Base-by-base conservation (phyloP, 1,139 yeast species). In the Yamadazyma sp. region DNA sequence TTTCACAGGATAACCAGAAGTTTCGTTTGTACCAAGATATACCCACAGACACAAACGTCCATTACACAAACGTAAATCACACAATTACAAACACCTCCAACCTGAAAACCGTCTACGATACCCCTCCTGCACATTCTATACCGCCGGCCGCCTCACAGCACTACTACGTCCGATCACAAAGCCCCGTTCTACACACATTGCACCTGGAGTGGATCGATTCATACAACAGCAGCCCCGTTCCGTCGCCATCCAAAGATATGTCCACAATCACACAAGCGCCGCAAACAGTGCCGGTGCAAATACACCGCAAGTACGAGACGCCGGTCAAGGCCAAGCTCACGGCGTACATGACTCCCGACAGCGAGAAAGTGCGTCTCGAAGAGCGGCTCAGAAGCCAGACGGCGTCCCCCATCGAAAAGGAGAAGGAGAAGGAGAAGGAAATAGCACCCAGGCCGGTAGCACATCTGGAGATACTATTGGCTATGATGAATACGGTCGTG, bases 401-500 rank as follows among this genome's bases (percentile, higher is more conserved):
- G n/a, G 32, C 33, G 5, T 35, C 43, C 24, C 46, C 46, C 2
- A 11, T 34, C 3, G 25, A 28, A 7, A 34, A 32, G 16, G 39
- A 38, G 11, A 31, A n/a, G 22, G 22, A 20, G 22, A 20, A 20
- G 8, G 22, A 20, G 8, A 8, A 6, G 8, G 8, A 20, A 8
- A 20, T 8, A 6, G 8, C 27, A 8, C 5, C 17, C 3, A 37
- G 29, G 27, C 31, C 39, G 16, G 40, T 42, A 45, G 64, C 37
- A 2, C n/a, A 33, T 3, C 16, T 48, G 56, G 82, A 77, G 37
- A 62, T 82, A 4, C 64, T 81, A 41, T 73, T 80, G 62, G 64
- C 66, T 28, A 62, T 78, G 62, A 59, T 81, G 42, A 75, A 73
- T 44, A 73, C 74, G 41, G 59, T 83, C 20, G 71, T 77, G 2